phyloP scores from a whole-genome alignment of 768 basidiomycete genomes.

The Calvatia gigantea region DNA sequence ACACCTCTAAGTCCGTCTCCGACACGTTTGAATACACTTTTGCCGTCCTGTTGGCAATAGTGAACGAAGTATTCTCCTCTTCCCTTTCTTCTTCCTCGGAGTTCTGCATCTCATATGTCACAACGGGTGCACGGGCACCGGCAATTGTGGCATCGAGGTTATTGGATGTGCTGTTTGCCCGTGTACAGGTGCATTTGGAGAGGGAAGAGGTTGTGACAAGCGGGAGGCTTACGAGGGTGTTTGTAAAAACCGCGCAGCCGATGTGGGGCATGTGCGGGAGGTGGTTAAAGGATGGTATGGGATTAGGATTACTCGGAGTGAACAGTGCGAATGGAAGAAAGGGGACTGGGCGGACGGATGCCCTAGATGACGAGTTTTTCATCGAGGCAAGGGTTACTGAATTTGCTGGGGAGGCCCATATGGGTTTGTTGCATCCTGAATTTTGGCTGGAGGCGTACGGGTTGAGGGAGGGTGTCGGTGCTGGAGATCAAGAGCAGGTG shows the following conservation, averaged over 20 bases:
- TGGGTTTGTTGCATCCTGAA: constrained; percentile 61
- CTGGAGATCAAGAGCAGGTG: constrained; percentile 22
- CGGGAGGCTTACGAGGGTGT: constrained; percentile 57
- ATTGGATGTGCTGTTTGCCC: constrained; percentile 59
- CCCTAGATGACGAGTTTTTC: constrained; percentile 76
- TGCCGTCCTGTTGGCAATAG: constrained; percentile 48
- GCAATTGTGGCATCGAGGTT: constrained; percentile 54
- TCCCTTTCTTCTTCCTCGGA: constrained; percentile 19
- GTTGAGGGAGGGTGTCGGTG: constrained; percentile 40
- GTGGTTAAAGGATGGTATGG: constrained; percentile 78
- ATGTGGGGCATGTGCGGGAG: constrained; percentile 68
- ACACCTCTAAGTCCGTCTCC: constrained; percentile 54
- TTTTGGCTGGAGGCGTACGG: constrained; percentile 78
- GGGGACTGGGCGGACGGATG: constrained; percentile 25
- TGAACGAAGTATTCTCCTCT: constrained; percentile 32
- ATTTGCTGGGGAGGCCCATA: constrained; percentile 35
- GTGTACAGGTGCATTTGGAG: constrained; percentile 54
- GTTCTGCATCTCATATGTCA: constrained; percentile 20
- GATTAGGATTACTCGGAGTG: constrained; percentile 31
- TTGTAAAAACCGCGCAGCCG: constrained; percentile 61
- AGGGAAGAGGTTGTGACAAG: constrained; percentile 55
- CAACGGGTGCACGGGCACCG: constrained; percentile 32
- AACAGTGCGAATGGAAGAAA: constrained; percentile 16
- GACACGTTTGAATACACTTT: constrained; percentile 60
- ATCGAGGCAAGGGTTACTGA: constrained; percentile 68